Percentiles rank a stretch among this genome's conserved stretches.
Evolutionary conservation across 2,329 filamentous ascomycete species (phyloP).

Genomic region (Xylaria sp.): DNA sequence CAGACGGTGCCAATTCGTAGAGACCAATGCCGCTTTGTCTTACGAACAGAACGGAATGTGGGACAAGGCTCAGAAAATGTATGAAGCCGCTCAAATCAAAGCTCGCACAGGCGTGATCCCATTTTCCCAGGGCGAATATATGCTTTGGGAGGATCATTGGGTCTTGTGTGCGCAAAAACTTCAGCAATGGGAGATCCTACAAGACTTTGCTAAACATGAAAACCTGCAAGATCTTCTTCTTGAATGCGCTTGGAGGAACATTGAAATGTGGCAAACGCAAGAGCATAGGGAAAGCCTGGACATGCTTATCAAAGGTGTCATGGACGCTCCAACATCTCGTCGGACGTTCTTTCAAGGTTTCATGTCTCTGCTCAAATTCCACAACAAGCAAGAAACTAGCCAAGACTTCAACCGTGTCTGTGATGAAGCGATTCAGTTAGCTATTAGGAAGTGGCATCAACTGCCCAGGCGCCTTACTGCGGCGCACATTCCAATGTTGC

Average conservation of each 20-base stretch:
- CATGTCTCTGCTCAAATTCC: constrained; percentile 93
- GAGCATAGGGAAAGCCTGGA: constrained; percentile 90
- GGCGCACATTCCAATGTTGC: constrained; percentile 90
- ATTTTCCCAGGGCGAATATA: constrained; percentile 96
- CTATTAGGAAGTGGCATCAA: constrained; percentile 98
- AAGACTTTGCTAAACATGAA: constrained; percentile 98
- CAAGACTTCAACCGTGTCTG: constrained; percentile 88
- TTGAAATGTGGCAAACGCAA: constrained; percentile 90
- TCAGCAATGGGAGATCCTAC: constrained; percentile 98
- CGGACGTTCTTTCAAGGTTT: constrained; percentile 98
- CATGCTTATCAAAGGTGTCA: constrained; percentile 92
- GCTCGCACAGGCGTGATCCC: constrained; percentile 94
- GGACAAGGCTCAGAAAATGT: constrained; percentile 98
- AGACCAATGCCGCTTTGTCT: constrained; percentile 94
- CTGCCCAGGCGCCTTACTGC: constrained; percentile 92
- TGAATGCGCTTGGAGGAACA: constrained; percentile 93
- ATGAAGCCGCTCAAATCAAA: constrained; percentile 96
- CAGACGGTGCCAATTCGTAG: constrained; percentile 91
- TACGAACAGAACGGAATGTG: constrained; percentile 99
- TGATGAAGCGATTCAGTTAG: constrained; percentile 96
- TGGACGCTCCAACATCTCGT: constrained; percentile 93
- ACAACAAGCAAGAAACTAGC: constrained; percentile 81
- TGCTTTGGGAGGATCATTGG: constrained; percentile 99
- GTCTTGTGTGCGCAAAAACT: constrained; percentile 96
- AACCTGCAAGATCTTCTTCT: constrained; percentile 96